Evolutionary conservation across 2,329 filamentous ascomycete genomes (phyloP), one percentile per base, ranked within the genome.

Genomic region (Apiospora aurea): DNA sequence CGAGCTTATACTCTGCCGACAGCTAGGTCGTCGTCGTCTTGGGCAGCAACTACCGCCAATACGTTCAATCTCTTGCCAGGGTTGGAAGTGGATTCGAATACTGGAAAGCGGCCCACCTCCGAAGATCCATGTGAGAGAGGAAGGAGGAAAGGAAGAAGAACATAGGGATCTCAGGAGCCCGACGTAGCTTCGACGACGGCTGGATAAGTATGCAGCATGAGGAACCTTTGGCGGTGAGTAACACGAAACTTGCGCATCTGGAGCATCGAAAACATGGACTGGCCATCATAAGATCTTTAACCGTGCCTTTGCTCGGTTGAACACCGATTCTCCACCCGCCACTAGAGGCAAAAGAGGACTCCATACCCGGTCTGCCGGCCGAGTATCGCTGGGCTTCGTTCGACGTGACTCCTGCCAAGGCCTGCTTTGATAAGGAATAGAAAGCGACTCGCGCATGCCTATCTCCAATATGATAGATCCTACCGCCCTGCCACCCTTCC

Each of bases 381-480:
- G 66, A 68, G 41, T 13, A 68, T 68, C 66, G 66, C 41, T 46
- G 66, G 66, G 24, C 44, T 47, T n/a, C 66, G 66, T 47, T n/a
- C 66, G 66, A 68, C 29, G 43, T 47, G 66, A 68, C 66, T 47
- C 41, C 29, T 47, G 66, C 66, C 66, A 38, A 68, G 26, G 13
- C n/a, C 46, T 47, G n/a, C 66, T 41, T 47, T 68, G 66, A 47
- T 68, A 46, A 68, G 43, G 66, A 26, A 68, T 68, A 68, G 66
- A 14, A 6, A 57, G 49, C 53, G 29, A 64, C 57, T 64, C 57
- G 41, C 21, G 34, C 57, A 64, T 34, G 18, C 8, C 34, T 18
- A 41, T 38, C 34, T n/a, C 18, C 57, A 14, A 41, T n/a, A 13
- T 64, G 57, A 41, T 24, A 34, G 57, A n/a, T 41, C 14, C 57